Conservation (phyloP, 495 filamentous ascomycete genomes). For the Xanthoparmelia taractica region DNA sequence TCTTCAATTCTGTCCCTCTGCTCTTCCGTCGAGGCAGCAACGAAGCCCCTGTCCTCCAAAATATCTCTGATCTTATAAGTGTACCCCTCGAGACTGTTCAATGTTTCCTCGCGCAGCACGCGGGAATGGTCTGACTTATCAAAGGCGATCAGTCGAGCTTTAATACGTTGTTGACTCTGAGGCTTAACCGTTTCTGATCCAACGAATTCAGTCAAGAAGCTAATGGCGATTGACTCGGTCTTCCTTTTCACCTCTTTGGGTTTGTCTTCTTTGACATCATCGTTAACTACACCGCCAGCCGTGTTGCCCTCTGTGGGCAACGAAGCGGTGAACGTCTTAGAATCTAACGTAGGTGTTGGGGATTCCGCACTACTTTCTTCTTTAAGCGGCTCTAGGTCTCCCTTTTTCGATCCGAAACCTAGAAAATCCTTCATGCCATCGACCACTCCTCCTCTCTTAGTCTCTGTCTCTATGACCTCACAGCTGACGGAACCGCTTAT, state of each 20-base stretch:
- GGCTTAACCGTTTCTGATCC: conserved; percentile 52
- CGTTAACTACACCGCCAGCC: conserved; percentile 38
- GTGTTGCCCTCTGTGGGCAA: conserved; percentile 33
- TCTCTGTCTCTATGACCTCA: conserved; percentile 59
- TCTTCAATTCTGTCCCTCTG: conserved; percentile 55
- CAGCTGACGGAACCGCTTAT: conserved; percentile 71
- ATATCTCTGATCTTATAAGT: conserved; percentile 85
- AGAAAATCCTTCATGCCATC: conserved; percentile 94
- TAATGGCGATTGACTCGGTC: conserved; percentile 61
- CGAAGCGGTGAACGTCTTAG: conserved; percentile 43
- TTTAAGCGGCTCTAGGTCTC: conserved; percentile 62
- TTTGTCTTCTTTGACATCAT: conserved; percentile 38
- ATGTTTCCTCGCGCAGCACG: conserved; percentile 69
- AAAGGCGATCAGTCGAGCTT: conserved; percentile 67
- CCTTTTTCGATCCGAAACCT: conserved; percentile 83
- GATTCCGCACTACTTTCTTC: conserved; percentile 48
- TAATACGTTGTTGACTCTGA: conserved; percentile 56
- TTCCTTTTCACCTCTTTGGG: conserved; percentile 55
- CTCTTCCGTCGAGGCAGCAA: conserved; percentile 55
- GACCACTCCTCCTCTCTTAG: conserved; percentile 72
- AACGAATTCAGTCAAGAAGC: conserved; percentile 51
- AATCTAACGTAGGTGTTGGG: conserved; percentile 41
- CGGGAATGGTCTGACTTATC: conserved; percentile 75
- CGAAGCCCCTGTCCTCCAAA: conserved; percentile 65
- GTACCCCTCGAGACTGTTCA: conserved; percentile 90